A percentile compares a stretch with the other conserved stretches of the same genome.
These are phyloP conservation scores for Eudorina sp. DNA, from an alignment of 139 green algal genomes.

Conservation along the genomic window DNA sequence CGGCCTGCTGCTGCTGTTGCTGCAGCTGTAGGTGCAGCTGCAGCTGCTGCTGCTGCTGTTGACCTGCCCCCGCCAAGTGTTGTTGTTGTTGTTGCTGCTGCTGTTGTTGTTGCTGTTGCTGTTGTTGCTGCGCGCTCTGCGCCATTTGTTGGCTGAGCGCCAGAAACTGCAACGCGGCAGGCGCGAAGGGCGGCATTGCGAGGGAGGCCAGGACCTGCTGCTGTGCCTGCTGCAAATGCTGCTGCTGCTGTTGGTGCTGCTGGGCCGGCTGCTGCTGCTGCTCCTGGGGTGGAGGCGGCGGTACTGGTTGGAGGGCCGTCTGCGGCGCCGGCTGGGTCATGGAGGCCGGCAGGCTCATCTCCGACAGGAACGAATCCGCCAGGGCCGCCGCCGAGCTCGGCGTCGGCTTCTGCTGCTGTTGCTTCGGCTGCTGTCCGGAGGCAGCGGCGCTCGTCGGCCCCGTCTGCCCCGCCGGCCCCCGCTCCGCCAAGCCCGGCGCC, in stretches of 20 bases:
- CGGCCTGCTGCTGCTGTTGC: neutral
- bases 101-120: neutral
- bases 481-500: neutral
- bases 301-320: neutral
- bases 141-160: neutral
- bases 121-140: neutral
- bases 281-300: neutral
- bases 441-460: neutral
- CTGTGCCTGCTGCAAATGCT: neutral
- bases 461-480: too few species aligned
- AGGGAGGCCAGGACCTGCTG: neutral
- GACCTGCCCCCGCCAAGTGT: too few species aligned
- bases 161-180: neutral
- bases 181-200: neutral
- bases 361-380: neutral
- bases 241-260: conserved; percentile 1
- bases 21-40: neutral
- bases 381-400: neutral
- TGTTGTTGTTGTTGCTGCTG: neutral
- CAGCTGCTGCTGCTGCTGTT: neutral
- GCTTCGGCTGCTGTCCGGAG: neutral
- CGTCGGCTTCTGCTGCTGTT: neutral
- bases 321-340: neutral
- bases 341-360: neutral
- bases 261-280: conserved; percentile 31